Base-by-base conservation (phyloP, 108 stramenopile species). In the Seminavis robusta region DNA sequence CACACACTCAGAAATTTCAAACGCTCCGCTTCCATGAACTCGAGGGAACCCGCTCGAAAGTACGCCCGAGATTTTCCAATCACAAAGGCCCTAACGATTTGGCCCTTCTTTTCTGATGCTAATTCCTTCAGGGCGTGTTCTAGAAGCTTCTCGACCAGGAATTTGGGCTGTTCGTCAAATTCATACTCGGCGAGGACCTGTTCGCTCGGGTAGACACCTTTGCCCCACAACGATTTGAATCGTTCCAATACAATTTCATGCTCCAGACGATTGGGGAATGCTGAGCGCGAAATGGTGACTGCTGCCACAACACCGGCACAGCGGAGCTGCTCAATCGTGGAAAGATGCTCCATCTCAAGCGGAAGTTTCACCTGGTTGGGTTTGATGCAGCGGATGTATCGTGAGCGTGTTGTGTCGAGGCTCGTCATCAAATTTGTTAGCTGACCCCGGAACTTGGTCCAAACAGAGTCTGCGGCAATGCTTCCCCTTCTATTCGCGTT, bases 291-390 rank as follows among this genome's bases (percentile, higher is more conserved):
- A 19, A 99, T 90, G 11, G 86, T 81, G 7, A 92, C 84, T 29
- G 96, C 96, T 42, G 95, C 96, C 31, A 97, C 77, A 26, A 98
- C 94, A 46, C 98, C 96, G n/a, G 94, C 92, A 59, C 94, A 98
- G 38, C 95, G 84, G 20, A 98, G 84, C 61, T 98, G 98, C 39
- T 93, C 89, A 27, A 94, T 76, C 23, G 94, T 84, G 52, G 89
- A 83, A 29, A 73, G 47, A 24, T 77, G 85, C 40, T 95, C 84
- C 76, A 97, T 92, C 33, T 80, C 72, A 26, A 67, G 61, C 13
- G 94, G 90, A 33, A 74, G 45, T 52, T 90, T 86, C 1, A 77
- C 63, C 11, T 85, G 67, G 63, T 90, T 94, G 8, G 92, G 88
- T 65, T 94, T 94, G 63, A 94, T 80, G 56, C 92, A 94, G 23